Evolutionary conservation across 225 moss, liverwort and hornwort species (phyloP), one percentile per base, ranked within the genome.

Genomic region (Anthoceros angustus): DNA sequence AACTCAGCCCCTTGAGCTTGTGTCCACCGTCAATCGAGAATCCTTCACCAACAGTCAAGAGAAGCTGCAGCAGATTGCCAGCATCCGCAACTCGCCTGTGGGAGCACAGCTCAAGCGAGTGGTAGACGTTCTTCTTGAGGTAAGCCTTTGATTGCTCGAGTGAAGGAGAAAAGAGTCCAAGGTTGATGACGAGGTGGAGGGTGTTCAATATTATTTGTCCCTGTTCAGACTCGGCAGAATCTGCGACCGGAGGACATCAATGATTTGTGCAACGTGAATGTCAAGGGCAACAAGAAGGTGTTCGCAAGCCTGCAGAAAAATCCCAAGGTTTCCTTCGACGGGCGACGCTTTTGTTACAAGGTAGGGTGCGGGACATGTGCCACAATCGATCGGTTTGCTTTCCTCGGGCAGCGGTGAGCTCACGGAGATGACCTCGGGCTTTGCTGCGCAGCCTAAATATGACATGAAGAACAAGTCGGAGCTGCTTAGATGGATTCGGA

Each of bases 271-370:
- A 89, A 76, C 72, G 93, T 89, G n/a, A 89, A 93, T 68, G 89
- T 93, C 46, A 76, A 77, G 63, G 73, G 77, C 38, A 79, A 93
- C 70, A 89, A 87, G 78, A 89, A 93, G 67, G 79, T 93, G 9
- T 89, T 93, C 66, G 87, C 89, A 75, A 89, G 89, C 69, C 72
- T 93, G 65, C 89, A 93, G 71, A 87, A 79, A 79, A 93, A 93
- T 62, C 89, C 89, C 5, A 93, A 93, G 76, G 93, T 89, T 11
- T 86, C 89, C 15, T 93, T 82, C 67, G 89, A 93, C 66, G 89
- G 87, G 42, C 76, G 83, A 72, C 93, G 93, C 42, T 93, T 93
- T 23, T 82, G 89, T 39, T 93, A 89, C 66, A 93, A 93, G 93
- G 93, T 93, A 20, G 15, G 48, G n/a, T 40, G 16, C 20, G 15